Evolutionary conservation across 805 yeast genomes (phyloP).

Genomic region (Kodamaea restingae): DNA sequence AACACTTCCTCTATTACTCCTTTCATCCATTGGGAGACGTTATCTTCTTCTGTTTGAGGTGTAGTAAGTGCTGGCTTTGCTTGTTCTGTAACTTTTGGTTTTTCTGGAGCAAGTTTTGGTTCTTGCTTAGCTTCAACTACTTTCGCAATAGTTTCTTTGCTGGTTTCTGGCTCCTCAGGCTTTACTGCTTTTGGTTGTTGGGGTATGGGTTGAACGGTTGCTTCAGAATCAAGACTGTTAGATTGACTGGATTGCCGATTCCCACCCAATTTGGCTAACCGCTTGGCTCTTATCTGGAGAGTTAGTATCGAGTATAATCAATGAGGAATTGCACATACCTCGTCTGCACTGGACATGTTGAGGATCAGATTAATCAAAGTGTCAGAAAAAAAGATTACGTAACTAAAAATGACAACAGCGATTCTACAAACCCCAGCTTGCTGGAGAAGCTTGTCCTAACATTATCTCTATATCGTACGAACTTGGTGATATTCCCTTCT

Average conservation of each 20-base stretch:
- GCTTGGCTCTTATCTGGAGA: constrained; percentile 43
- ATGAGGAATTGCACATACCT: constrained; percentile 14
- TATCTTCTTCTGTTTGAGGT: constrained; percentile 13
- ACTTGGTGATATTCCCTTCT: no score
- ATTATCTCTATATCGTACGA: no score
- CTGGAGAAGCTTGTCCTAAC: no score
- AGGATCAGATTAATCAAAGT: neutral
- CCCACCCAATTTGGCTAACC: constrained; percentile 47
- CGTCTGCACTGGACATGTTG: constrained; percentile 30
- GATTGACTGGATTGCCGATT: no score
- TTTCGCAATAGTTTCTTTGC: no score
- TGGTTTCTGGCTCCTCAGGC: no score
- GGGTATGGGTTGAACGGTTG: neutral
- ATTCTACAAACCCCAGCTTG: no score
- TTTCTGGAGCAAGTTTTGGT: neutral
- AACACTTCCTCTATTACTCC: constrained; percentile 35
- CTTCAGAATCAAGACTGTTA: neutral
- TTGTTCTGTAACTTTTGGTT: neutral
- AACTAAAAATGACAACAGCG: no score
- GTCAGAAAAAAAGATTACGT: neutral
- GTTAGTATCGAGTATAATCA: constrained; percentile 2
- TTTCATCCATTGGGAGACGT: constrained; percentile 40
- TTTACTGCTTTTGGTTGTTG: constrained; percentile 2
- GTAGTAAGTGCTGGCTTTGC: neutral
- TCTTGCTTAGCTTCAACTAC: no score